Base-by-base conservation (phyloP, 2,329 filamentous ascomycete genomes). In the Beauveria brongniartii region DNA sequence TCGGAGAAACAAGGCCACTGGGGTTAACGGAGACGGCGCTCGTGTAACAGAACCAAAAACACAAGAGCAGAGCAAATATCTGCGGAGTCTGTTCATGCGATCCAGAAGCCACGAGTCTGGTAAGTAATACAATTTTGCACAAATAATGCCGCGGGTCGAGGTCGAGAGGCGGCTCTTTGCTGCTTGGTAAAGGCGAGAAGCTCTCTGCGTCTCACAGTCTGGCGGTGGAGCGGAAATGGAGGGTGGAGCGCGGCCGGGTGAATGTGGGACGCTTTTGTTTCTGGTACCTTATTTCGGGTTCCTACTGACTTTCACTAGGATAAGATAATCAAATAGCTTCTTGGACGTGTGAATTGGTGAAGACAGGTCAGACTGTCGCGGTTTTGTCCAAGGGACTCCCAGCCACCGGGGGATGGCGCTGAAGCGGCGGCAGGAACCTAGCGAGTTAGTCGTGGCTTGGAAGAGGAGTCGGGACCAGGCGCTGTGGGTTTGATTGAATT, bases 211-310 rank as follows among this genome's bases (percentile, higher is more conserved):
- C 48, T 52, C 28, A 12, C 58, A 43, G 34, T 61, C 58, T 61
- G 54, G 60, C 60, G 60, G 60, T 61, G 54, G 60, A 57, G 54
- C 47, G 54, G 18, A 57, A 61, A 56, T 52, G 28, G 34, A 44
- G 50, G 22, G 50, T 55, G 53, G 54, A 61, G 40, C 41, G 54
- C 47, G 54, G 54, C 37, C 48, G 60, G 60, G 60, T 61, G 57
- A 47, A 57, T 61, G 59, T 61, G 60, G 57, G 48, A 52, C 57
- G 16, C 28, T 24, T 28, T 58, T 40, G 26, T 52, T 52, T 44
- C 18, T 46, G 37, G 28, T 20, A 37, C 26, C 28, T 59, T 58
- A 30, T 59, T 44, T 40, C n/a, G 46, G 12, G n/a, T 20, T 48
- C 55, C 28, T 26, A 24, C 12, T 47, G 22, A 28, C 48, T 43